Evolutionary conservation across 495 filamentous ascomycete genomes (phyloP), one percentile per base, ranked within the genome.

Genomic region (Aspergillus hancockii): DNA sequence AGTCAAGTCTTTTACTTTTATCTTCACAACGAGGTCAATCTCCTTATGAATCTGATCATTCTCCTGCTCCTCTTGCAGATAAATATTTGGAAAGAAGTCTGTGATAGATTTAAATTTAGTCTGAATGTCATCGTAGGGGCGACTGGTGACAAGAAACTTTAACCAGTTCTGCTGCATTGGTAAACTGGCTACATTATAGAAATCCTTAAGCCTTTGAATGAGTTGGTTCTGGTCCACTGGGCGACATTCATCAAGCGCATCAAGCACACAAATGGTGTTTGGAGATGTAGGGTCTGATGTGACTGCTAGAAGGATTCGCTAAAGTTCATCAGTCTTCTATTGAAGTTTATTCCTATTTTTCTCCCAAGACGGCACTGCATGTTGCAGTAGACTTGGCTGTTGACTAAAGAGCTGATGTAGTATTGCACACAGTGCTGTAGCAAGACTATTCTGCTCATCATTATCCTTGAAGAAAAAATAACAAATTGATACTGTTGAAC

Each of bases 381-480:
- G 19, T 4, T 31, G n/a, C 10, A 77, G 40, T 0, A 76, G 68
- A 21, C 61, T 12, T 25, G 66, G 62, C 19, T 63, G 59, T 28
- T 62, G 60, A 25, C 28, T 58, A 28, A 79, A 74, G 0, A 80
- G 57, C 59, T 79, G 73, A 66, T 81, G 73, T 0, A 81, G 62
- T 21, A 80, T 50, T 16, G 71, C 68, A 57, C 68, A 76, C 7
- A 81, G 62, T 40, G 72, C 73, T 19, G 51, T 58, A 21, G 52
- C 55, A 30, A 70, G 66, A 49, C 41, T 57, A 28, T 74, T 71
- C 52, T 76, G 74, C 18, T 71, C 59, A 12, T 73, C 63, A 18
- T 71, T 65, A 16, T 79, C 76, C 49, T 77, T 76, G 61, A 78
- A 81, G 51, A 81, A 82, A 53, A 81, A 80, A 61, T 77, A 79